Conservation (phyloP, 441 rosid genomes). For the Syzygium syzygioides region DNA sequence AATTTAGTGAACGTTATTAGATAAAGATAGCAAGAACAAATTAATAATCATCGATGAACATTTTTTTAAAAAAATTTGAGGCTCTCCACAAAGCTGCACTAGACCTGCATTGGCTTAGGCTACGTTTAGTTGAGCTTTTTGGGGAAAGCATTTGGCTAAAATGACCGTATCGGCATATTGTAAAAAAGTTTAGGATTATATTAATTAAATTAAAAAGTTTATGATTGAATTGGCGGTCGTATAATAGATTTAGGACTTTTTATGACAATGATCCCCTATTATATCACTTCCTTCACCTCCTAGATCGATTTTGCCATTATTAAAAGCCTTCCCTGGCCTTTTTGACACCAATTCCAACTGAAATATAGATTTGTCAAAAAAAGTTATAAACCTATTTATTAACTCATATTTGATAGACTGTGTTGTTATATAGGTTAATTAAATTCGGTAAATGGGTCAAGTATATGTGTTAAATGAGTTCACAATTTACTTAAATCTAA, state of each 20-base stretch:
- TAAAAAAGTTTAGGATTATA: neutral
- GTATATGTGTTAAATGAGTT: no score
- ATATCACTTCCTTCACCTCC: neutral
- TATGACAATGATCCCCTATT: no score
- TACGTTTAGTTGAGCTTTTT: neutral
- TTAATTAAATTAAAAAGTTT: no score
- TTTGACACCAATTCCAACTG: neutral
- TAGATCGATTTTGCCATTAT: neutral
- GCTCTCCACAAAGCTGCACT: neutral
- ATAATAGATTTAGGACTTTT: no score
- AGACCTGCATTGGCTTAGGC: neutral
- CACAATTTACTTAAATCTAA: no score
- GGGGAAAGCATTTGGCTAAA: neutral
- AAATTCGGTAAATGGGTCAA: fast-evolving
- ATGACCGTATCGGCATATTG: no score
- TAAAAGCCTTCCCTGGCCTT: no score
- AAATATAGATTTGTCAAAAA: no score
- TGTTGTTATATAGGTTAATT: no score
- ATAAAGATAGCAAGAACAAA: neutral
- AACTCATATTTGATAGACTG: no score
- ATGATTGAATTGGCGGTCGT: no score
- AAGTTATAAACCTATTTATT: no score
- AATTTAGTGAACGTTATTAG: neutral
- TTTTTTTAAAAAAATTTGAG: neutral
- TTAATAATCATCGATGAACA: neutral